A percentile compares a stretch with the other conserved stretches of the same genome.
These are phyloP conservation scores for Theileria parva DNA, from an alignment of 169 alveolate species.

Conservation along the genomic window DNA sequence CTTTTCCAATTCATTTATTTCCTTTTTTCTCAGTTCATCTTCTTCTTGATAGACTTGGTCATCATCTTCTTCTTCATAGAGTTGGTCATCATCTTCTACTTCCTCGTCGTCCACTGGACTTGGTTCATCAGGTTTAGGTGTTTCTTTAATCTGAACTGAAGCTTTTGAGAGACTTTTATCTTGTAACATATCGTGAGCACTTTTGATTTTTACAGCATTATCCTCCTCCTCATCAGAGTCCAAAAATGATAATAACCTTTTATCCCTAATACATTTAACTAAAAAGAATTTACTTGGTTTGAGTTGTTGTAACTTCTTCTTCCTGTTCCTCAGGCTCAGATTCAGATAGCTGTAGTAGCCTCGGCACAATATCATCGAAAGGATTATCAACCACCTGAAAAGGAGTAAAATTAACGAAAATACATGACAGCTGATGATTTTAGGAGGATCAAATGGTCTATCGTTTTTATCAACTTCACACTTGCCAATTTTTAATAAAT, in stretches of 20 bases:
- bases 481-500: conserved; percentile 72
- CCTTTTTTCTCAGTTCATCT: neutral
- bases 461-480: conserved; percentile 67
- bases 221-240: conserved; percentile 31
- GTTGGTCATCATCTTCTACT: conserved; percentile 24
- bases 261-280: conserved; percentile 24
- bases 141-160: neutral
- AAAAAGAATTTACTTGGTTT: conserved; percentile 21
- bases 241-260: conserved; percentile 64
- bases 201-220: conserved; percentile 38
- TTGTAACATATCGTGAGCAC: conserved; percentile 58
- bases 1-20: conserved; percentile 47
- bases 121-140: conserved; percentile 1
- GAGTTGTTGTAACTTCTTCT: neutral
- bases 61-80: conserved; percentile 16
- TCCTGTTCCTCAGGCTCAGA: conserved; percentile 32
- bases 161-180: conserved; percentile 49
- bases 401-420: conserved; percentile 22
- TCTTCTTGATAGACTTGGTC: conserved; percentile 6
- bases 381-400: conserved; percentile 72
- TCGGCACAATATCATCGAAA: conserved; percentile 72
- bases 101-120: neutral
- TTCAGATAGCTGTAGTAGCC: conserved; percentile 30
- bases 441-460: conserved; percentile 61
- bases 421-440: conserved; percentile 50